Conservation (phyloP, 225 moss, liverwort and hornwort genomes). For the Thuidium tamariscinum region DNA sequence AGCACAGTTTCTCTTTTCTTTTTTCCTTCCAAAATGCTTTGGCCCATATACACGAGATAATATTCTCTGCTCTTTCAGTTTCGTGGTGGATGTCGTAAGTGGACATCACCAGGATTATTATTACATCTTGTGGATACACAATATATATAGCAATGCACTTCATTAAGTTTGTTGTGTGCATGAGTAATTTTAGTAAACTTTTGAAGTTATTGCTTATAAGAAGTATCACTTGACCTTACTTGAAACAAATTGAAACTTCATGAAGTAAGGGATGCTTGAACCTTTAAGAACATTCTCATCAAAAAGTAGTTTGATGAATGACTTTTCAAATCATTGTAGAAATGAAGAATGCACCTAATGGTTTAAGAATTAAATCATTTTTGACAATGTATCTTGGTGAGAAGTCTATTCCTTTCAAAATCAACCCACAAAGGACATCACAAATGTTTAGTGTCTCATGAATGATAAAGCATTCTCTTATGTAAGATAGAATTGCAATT, state of each 20-base stretch:
- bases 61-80: not conserved
- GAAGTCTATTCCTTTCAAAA: not conserved
- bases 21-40: not conserved
- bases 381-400: not conserved
- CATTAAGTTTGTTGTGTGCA: not conserved
- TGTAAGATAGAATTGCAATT: too few species aligned
- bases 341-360: not conserved
- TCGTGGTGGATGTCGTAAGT: not conserved
- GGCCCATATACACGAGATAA: not conserved
- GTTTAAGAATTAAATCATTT: not conserved
- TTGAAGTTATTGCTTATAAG: not conserved
- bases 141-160: not conserved
- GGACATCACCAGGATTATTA: not conserved
- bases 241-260: not conserved
- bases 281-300: not conserved
- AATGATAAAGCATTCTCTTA: too few species aligned
- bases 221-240: not conserved
- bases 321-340: not conserved
- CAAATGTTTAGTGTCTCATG: too few species aligned
- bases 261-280: not conserved
- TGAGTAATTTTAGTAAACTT: not conserved
- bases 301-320: not conserved
- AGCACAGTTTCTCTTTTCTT: not conserved
- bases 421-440: not conserved
- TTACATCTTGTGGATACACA: not conserved